Evolutionary conservation across 208 protist genomes (phyloP), one percentile per base, ranked within the genome.

Genomic region (Sergeia podlipaevii): DNA sequence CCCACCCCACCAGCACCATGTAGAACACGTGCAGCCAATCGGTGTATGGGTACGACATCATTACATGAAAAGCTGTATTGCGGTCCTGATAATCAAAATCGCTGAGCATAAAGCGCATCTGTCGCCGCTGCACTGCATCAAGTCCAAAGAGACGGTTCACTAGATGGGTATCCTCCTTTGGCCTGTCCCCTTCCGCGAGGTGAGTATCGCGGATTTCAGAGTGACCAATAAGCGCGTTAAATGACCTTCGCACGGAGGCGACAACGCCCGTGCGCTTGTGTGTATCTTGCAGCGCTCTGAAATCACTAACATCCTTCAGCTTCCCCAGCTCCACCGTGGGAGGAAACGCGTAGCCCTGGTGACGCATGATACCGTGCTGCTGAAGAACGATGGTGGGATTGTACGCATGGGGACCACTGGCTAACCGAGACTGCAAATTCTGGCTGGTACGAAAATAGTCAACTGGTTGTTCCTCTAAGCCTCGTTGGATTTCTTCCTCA

Each of bases 1-100:
- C 51, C 56, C 74, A 67, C 27, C 82, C 81, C 4, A 89, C 67
- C 8, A 83, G 59, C 28, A 85, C 63, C 78, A 91, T 89, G 58
- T 88, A 90, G 34, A 95, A 77, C 15, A 69, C 82, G 46, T 95
- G 84, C 3, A 91, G 28, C 84, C 83, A 91, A 37, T 95, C 81
- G 8, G 82, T 82, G 72, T 95, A 95, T 8, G 87, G 87, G 58
- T 95, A 95, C n/a, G 83, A 81, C 82, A 90, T 86, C 87, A 95
- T 91, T 8, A 95, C 82, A 53, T 95, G 87, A 45, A 91, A 91
- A 24, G 83, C 53, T 20, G 75, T 91, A 46, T 86, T 62, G 26
- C 79, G 70, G 65, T 95, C 82, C 5, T 47, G 58, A 64, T 90
- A 77, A 54, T 91, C 83, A 57, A 92, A 91, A 56, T 95, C 88